These are phyloP conservation scores for Sclerotinia sclerotiorum DNA, from an alignment of 2,329 filamentous ascomycete genomes.

Conservation along the genomic window DNA sequence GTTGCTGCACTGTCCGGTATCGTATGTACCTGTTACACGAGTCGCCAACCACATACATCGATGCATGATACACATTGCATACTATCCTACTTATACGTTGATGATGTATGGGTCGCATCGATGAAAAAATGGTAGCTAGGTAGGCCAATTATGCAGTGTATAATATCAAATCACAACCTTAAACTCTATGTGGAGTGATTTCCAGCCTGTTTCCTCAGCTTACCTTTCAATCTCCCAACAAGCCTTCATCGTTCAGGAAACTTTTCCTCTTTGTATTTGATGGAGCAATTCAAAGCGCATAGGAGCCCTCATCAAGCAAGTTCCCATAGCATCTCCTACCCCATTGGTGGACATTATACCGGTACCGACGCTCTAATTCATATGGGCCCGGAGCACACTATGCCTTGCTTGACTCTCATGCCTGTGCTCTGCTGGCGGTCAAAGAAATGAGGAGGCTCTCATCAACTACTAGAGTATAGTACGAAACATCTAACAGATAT, in stretches of 20 bases:
- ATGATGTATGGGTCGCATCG: slow-evolving; percentile 19
- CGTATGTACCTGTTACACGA: slow-evolving; percentile 6
- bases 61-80: slow-evolving; percentile 12
- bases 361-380: slow-evolving; percentile 12
- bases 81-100: neutral
- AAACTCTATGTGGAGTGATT: slow-evolving; percentile 16
- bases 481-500: slow-evolving; percentile 18
- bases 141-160: slow-evolving; percentile 18
- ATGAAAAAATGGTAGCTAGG: neutral
- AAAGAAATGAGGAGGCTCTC: slow-evolving; percentile 22
- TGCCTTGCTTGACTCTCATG: slow-evolving; percentile 20
- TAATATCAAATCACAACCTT: slow-evolving; percentile 13
- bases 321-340: slow-evolving; percentile 7
- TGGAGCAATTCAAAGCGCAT: slow-evolving; percentile 14
- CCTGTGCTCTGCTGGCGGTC: slow-evolving; percentile 23
- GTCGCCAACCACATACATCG: slow-evolving; percentile 3
- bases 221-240: slow-evolving; percentile 3
- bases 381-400: slow-evolving; percentile 20
- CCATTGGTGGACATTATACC: slow-evolving; percentile 19
- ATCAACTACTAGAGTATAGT: slow-evolving; percentile 20
- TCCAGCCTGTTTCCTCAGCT: neutral
- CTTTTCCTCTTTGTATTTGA: slow-evolving; percentile 15
- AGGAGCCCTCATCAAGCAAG: slow-evolving; percentile 13
- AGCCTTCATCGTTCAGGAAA: slow-evolving; percentile 18
- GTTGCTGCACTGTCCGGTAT: neutral